These are phyloP conservation scores for Paecilomyces sp. DNA, from an alignment of 2,329 filamentous ascomycete species.

Conservation along the genomic window DNA sequence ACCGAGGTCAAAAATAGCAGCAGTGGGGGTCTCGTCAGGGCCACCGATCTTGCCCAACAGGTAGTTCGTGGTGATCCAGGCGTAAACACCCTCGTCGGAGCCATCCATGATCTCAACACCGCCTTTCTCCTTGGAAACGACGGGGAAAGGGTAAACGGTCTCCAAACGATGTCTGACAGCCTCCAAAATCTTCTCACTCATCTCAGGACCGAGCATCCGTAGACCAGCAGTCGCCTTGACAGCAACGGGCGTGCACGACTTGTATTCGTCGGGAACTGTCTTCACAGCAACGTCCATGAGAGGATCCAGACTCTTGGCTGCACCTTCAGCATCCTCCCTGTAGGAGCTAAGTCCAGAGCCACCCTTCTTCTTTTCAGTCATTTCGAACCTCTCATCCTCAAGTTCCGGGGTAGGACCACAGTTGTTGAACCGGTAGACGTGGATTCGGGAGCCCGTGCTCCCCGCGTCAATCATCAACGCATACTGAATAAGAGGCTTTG, in stretches of 20 bases:
- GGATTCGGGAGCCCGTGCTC: conserved; percentile 94
- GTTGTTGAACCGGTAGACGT: conserved; percentile 99
- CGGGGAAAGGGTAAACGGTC: conserved; percentile 86
- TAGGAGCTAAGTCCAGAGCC: conserved; percentile 78
- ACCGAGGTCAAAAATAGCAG: conserved; percentile 91
- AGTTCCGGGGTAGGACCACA: conserved; percentile 92
- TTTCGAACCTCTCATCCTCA: conserved; percentile 86
- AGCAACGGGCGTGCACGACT: conserved; percentile 88
- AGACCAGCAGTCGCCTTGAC: conserved; percentile 96
- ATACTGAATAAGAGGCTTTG: conserved; percentile 94
- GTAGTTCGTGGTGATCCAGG: conserved; percentile 99
- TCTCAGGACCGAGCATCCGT: conserved; percentile 73
- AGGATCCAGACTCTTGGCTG: conserved; percentile 80
- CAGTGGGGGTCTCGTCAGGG: conserved; percentile 81
- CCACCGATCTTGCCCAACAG: conserved; percentile 95
- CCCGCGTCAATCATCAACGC: conserved; percentile 98
- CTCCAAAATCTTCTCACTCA: conserved; percentile 75
- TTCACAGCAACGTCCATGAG: conserved; percentile 81
- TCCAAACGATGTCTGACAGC: conserved; percentile 80
- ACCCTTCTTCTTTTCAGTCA: conserved; percentile 79
- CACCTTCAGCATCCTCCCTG: conserved; percentile 74
- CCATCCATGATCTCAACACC: conserved; percentile 98
- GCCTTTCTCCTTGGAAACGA: conserved; percentile 74
- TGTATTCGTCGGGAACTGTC: conserved; percentile 78
- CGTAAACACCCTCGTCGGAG: conserved; percentile 93